Base-by-base conservation (phyloP, 2,329 filamentous ascomycete species). In the Meredithiella fracta region DNA sequence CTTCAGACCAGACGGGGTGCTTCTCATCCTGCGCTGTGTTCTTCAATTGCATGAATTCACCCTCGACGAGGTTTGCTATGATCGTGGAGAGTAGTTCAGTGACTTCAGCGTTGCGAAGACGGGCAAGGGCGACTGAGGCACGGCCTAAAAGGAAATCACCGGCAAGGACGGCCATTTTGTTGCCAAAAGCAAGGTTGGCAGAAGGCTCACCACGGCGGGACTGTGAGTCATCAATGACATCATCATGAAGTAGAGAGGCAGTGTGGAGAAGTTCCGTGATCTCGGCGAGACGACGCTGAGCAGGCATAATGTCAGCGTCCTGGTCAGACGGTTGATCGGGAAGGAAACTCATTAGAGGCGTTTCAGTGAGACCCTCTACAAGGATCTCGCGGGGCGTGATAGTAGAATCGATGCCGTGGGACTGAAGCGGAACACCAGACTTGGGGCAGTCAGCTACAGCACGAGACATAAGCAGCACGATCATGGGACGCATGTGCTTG, bases 21-120 rank as follows among this genome's bases (percentile, higher is more conserved):
- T 78, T 76, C 73, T 97, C 91, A 66, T 96, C 91, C 61, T 79
- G 76, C 49, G 86, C 86, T 1, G 92, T 97, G 69, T 98, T 98
- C 72, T 95, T 94, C 63, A 98, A 74, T 73, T 98, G 92, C 92
- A 98, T 98, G 73, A 98, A 97, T 70, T 98, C 92, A 65, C 92
- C 92, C 71, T 98, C 92, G 20, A 98, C 90, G 25, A 98, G 74
- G 67, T 98, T 98, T 47, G 92, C 91, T 62, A 98, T 97, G 44
- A 97, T 92, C 0, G 91, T 97, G 3, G 92, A 89, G 29, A 98
- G 73, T 6, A 98, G 77, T 71, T 98, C 92, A 7, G 89, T 88
- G 2, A 98, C 92, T 69, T 98, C 92, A 47, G 90, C 85, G 65
- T 98, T 88, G 31, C 91, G 80, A 58, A 98, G 72, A 44, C 92